Evolutionary conservation across 768 basidiomycete genomes (phyloP).

Genomic region (Hemileccinum rubropunctum): DNA sequence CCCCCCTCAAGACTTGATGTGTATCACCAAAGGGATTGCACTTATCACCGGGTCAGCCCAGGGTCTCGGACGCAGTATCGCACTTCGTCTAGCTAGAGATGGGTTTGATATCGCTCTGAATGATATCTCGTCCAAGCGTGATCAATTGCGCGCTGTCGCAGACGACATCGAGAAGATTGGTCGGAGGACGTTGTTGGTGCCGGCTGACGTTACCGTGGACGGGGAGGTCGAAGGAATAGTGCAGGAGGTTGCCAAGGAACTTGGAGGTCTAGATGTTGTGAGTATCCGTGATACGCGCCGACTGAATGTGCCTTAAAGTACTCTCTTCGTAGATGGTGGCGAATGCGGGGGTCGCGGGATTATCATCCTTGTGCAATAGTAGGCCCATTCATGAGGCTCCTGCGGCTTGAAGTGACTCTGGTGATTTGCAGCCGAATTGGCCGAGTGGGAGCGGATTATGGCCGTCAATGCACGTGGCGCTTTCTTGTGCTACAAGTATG

Average conservation of each 20-base stretch:
- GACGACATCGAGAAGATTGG: conserved; percentile 20
- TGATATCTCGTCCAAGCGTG: conserved; percentile 18
- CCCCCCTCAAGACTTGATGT: background rate
- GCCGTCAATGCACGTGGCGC: conserved; percentile 35
- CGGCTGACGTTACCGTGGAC: conserved; percentile 40
- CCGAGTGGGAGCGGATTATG: conserved; percentile 22
- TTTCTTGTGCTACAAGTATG: conserved; percentile 40
- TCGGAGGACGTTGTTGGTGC: conserved; percentile 13
- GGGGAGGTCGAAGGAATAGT: conserved; percentile 41
- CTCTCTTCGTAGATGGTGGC: background rate
- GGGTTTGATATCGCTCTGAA: conserved; percentile 26
- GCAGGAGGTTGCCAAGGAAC: conserved; percentile 20
- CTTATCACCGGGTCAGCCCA: conserved; percentile 29
- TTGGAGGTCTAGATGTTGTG: conserved; percentile 24
- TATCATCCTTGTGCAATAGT: background rate
- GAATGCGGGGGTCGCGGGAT: background rate
- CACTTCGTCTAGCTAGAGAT: conserved; percentile 11
- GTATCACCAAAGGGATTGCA: conserved; percentile 22
- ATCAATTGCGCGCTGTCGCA: conserved; percentile 2
- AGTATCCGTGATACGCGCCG: background rate
- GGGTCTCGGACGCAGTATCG: conserved; percentile 20
- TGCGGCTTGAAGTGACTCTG: background rate
- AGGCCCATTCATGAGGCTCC: background rate
- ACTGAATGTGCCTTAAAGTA: too few relatives aligned
- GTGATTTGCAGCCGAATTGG: background rate